Evolutionary conservation across 331 rosid species (phyloP).

Genomic region (Malus hybrid): DNA sequence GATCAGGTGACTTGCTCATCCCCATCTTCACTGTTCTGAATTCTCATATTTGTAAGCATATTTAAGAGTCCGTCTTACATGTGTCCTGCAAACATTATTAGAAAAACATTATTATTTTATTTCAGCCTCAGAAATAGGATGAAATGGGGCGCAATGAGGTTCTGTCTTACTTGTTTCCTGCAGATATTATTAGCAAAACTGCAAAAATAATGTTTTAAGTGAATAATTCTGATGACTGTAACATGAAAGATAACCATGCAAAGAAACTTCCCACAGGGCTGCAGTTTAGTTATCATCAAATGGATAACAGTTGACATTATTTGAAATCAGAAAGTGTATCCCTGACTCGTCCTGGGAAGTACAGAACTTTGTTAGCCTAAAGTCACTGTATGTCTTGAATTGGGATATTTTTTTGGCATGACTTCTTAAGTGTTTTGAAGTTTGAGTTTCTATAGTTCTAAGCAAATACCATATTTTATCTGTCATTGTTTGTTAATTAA

Average conservation of each 20-base stretch:
- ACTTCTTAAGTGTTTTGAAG: not conserved
- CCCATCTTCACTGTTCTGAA: not conserved
- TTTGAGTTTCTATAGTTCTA: not conserved
- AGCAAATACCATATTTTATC: not conserved
- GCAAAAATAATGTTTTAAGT: not conserved
- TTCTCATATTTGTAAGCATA: not conserved
- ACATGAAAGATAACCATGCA: not conserved
- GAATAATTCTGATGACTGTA: not conserved
- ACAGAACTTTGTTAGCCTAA: not conserved
- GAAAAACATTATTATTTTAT: not conserved
- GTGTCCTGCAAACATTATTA: not conserved
- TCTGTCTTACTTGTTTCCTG: not conserved
- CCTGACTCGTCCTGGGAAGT: not conserved
- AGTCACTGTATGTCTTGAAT: not conserved
- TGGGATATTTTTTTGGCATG: not conserved
- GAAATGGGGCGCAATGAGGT: not conserved
- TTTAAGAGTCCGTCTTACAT: too few relatives aligned
- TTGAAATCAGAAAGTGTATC: not conserved
- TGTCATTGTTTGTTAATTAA: not conserved
- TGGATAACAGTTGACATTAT: not conserved
- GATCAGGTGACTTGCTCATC: slow-evolving; percentile 56
- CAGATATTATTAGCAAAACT: slow-evolving; percentile 1
- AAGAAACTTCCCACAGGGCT: not conserved
- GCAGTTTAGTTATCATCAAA: not conserved
- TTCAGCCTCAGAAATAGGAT: slow-evolving; percentile 16